Conservation (phyloP, 257 asterid species). For the Nicotiana otophora region DNA sequence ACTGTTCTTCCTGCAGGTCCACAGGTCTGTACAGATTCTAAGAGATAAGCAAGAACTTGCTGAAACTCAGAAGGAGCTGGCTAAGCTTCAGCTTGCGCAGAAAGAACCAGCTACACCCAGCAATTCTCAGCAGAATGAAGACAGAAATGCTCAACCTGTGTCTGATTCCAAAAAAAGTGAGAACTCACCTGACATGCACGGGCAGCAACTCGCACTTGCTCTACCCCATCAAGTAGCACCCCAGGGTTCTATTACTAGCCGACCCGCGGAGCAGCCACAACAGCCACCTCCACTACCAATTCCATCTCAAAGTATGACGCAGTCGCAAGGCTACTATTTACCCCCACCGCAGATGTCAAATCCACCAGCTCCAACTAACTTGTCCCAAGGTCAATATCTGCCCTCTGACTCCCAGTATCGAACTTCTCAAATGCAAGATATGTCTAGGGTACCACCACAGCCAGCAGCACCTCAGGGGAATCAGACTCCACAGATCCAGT, state of each 20-base stretch:
- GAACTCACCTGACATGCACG: constrained; percentile 38
- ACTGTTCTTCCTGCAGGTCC: constrained; percentile 11
- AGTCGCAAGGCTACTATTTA: constrained; percentile 46
- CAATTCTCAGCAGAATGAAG: constrained; percentile 18
- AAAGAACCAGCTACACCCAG: constrained; percentile 7
- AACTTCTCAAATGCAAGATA: constrained; percentile 51
- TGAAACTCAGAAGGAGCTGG: constrained; percentile 23
- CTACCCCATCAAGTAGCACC: constrained; percentile 72
- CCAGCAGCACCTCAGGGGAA: constrained; percentile 55
- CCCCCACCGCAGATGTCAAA: constrained; percentile 49
- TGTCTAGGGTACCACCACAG: constrained; percentile 42
- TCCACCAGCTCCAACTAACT: constrained; percentile 32
- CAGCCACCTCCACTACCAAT: constrained; percentile 55
- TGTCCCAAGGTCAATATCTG: constrained; percentile 56
- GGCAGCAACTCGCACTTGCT: constrained; percentile 79
- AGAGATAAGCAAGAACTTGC: constrained; percentile 22
- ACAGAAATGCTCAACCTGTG: constrained; percentile 22
- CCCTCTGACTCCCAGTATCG: constrained; percentile 39
- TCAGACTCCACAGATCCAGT: constrained; percentile 51
- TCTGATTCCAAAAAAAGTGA: constrained; percentile 54
- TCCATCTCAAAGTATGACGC: constrained; percentile 53
- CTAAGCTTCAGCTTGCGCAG: constrained; percentile 17
- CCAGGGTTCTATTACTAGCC: constrained; percentile 39
- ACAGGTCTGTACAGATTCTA: constrained; percentile 19
- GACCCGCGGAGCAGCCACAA: constrained; percentile 47